Conservation (phyloP, 129 eudicot species). For the Smallanthus sonchifolius region DNA sequence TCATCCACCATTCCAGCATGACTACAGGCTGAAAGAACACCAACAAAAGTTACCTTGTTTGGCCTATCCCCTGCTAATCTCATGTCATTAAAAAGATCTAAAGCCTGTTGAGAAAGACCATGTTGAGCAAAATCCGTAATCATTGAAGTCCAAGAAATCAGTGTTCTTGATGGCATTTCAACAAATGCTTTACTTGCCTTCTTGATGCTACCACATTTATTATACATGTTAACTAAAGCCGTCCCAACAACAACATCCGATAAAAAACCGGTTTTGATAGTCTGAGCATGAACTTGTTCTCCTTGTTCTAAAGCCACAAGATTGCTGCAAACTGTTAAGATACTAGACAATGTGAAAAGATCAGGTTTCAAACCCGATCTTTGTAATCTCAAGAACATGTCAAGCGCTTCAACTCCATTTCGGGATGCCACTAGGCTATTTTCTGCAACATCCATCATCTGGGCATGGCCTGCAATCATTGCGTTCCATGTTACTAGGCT, state of each 20-base stretch:
- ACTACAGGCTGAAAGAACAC: slow-evolving; percentile 83
- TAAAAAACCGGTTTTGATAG: slow-evolving; percentile 59
- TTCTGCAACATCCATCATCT: slow-evolving; percentile 55
- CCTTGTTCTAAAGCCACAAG: slow-evolving; percentile 83
- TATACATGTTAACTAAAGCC: slow-evolving; percentile 84
- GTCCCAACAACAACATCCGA: slow-evolving; percentile 83
- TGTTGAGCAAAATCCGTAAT: slow-evolving; percentile 75
- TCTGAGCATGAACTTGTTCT: slow-evolving; percentile 75
- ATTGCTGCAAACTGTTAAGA: slow-evolving; percentile 64
- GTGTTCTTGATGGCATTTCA: slow-evolving; percentile 68
- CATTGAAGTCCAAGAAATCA: slow-evolving; percentile 96
- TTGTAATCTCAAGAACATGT: slow-evolving; percentile 48
- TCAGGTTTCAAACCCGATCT: slow-evolving; percentile 68
- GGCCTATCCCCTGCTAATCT: slow-evolving; percentile 70
- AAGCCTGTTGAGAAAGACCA: slow-evolving; percentile 56
- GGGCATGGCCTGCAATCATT: slow-evolving; percentile 88
- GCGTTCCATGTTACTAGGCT: slow-evolving; percentile 86
- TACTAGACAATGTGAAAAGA: slow-evolving; percentile 67
- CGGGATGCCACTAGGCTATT: slow-evolving; percentile 44
- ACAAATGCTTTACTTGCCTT: slow-evolving; percentile 72
- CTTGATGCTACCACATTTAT: slow-evolving; percentile 74
- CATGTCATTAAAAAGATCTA: slow-evolving; percentile 87
- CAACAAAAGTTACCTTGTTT: slow-evolving; percentile 72
- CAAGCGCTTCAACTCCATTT: slow-evolving; percentile 71
- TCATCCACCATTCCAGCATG: slow-evolving; percentile 80